These are phyloP conservation scores for Salix viminalis DNA, from an alignment of 345 rosid genomes.

Conservation along the genomic window DNA sequence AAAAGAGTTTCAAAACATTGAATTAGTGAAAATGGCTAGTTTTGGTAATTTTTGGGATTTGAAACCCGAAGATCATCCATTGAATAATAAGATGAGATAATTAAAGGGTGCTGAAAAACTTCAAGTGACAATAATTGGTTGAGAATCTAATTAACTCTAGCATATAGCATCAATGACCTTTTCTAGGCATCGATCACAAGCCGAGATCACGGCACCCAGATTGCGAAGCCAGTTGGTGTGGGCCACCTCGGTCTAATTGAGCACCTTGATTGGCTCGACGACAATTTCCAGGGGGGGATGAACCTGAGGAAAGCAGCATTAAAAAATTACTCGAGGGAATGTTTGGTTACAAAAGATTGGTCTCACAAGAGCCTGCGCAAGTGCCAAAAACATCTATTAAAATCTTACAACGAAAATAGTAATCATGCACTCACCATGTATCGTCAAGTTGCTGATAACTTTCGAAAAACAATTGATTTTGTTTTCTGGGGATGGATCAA, in stretches of 20 bases:
- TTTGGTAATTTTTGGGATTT: background rate
- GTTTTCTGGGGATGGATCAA: background rate
- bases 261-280: background rate
- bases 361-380: background rate
- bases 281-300: slow-evolving; percentile 5
- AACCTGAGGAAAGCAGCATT: background rate
- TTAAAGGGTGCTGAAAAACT: background rate
- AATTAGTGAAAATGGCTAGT: too few species aligned
- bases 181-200: background rate
- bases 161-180: background rate
- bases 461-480: background rate
- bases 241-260: background rate
- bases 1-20: too few species aligned
- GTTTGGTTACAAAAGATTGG: background rate
- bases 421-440: background rate
- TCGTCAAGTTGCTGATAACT: background rate
- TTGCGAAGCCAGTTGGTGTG: background rate
- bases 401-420: background rate
- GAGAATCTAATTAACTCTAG: background rate
- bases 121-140: background rate
- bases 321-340: background rate
- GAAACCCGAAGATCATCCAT: background rate
- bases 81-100: background rate
- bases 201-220: background rate
- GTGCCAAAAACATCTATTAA: background rate